Evolutionary conservation across 208 protist species (phyloP), one percentile per base, ranked within the genome.

Genomic region (Vickermania spadyakhi): DNA sequence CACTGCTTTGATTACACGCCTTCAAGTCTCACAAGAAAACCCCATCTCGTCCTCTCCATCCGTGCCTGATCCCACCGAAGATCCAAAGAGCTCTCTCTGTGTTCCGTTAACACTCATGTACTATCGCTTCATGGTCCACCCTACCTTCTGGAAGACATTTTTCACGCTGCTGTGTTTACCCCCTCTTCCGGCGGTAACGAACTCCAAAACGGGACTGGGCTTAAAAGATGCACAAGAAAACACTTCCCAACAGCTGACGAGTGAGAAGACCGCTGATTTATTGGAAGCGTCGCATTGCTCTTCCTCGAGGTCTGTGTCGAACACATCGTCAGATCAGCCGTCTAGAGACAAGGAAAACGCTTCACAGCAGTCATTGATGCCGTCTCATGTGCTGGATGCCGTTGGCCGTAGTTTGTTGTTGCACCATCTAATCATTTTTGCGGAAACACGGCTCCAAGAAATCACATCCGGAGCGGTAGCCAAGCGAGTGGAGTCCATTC

Each of bases 401-500:
- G 72, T 93, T 28, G 86, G 82, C n/a, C 79, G 86, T 28, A 85
- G 80, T 49, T 88, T 93, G 75, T 51, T 93, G 72, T 75, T 93
- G 54, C 86, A 93, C 60, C 86, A 93, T 62, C 68, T 93, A 31
- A 61, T 88, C 26, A 42, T 75, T 42, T 75, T 77, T 56, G 72
- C 80, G 13, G 86, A 89, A 51, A 75, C 64, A 52, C 81, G 81
- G 1, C 62, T 81, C 30, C 68, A 75, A 30, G 79, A 93, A 57
- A 89, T 92, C 52, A 71, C 70, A 56, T 75, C 30, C 31, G 81
- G 81, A 13, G 68, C 60, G 1, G 72, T 87, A 5, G 73, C 52
- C 7, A 59, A 77, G 14, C 71, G 71, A 21, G 70, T 89, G 28
- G 61, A 65, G 42, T 14, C 26, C 26, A 58, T 72, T 63, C 68